phyloP scores from a whole-genome alignment of 1,284 basidiomycete genomes.

The Pulchroboletus neoregius region DNA sequence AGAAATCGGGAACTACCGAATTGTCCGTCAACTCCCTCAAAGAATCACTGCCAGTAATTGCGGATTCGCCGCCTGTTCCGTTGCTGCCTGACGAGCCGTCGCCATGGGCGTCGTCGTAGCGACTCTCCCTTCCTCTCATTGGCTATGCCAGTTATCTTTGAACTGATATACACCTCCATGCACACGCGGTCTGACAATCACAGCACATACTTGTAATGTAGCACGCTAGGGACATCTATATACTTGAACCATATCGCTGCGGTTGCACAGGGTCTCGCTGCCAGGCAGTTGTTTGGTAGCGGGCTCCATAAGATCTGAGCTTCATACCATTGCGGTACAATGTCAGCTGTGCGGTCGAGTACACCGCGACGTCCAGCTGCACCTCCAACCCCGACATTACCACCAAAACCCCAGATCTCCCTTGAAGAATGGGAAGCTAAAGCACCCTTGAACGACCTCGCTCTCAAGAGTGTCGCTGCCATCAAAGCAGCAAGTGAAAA shows the following conservation, averaged over 20 bases:
- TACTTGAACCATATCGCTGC: neutral
- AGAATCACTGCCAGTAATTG: conserved; percentile 10
- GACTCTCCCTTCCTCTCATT: neutral
- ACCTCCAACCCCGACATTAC: conserved; percentile 29
- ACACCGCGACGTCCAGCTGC: conserved; percentile 27
- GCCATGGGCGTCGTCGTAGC: conserved; percentile 27
- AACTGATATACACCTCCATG: conserved; percentile 6
- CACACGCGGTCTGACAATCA: neutral
- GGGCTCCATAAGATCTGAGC: neutral
- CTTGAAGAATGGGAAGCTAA: conserved; percentile 89
- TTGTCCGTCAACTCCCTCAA: conserved; percentile 5
- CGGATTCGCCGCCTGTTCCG: conserved; percentile 10
- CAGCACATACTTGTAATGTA: conserved; percentile 12
- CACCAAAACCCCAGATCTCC: conserved; percentile 43
- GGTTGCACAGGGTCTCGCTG: too few relatives aligned
- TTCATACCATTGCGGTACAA: conserved; percentile 3
- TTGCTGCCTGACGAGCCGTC: conserved; percentile 27
- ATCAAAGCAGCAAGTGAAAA: conserved; percentile 64
- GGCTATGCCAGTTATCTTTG: conserved; percentile 7
- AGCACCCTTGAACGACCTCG: conserved; percentile 69
- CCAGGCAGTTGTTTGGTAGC: conserved; percentile 7
- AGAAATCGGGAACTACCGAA: conserved; percentile 4
- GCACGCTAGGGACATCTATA: conserved; percentile 6
- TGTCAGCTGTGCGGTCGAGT: conserved; percentile 23
- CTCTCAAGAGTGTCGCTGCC: conserved; percentile 60